Evolutionary conservation across 305 asterid species (phyloP), one percentile per base, ranked within the genome.

Genomic region (Stenogyne calaminthoides): DNA sequence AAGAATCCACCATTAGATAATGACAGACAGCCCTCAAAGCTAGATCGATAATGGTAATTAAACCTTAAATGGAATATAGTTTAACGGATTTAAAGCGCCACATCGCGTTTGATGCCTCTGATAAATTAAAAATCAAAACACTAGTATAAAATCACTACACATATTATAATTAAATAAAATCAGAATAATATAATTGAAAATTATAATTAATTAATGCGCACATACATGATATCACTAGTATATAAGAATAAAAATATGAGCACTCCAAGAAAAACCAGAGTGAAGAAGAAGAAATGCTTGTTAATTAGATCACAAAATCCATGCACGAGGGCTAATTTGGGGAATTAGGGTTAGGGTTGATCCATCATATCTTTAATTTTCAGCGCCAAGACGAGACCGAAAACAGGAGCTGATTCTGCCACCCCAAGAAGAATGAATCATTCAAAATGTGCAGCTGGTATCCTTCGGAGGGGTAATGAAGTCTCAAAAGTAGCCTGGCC

Each of bases 391-490:
- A 89, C 15, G 99, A 95, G 36, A 95, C 96, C 3, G 99, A 89
- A 77, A 89, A 95, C 64, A 95, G 97, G 9, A 91, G 96, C 39
- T 91, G 96, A 82, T 91, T 91, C 85, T 92, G 96, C 99, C 99
- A 95, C 67, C 99, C 99, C 72, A 95, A 79, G 85, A 87, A 92
- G 86, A 90, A 86, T 15, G 91, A 89, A 77, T 88, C 84, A 54
- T 81, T 84, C 9, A 82, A 70, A 40, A 88, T 69, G 11, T 85
- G 92, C 0, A 95, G 98, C 69, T 89, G 94, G 68, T 92, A 95
- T 0, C 99, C 99, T 36, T 95, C 97, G 0, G 96, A 92, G 36
- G 99, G 99, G 72, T 95, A 95, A 79, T 95, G 99, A 34, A 95
- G 93, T 65, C 97, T 84, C 42, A 95, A 60, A 27, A 95, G 70